Conservation (phyloP, 768 basidiomycete species). For the Hygrophorus pudorinus region DNA sequence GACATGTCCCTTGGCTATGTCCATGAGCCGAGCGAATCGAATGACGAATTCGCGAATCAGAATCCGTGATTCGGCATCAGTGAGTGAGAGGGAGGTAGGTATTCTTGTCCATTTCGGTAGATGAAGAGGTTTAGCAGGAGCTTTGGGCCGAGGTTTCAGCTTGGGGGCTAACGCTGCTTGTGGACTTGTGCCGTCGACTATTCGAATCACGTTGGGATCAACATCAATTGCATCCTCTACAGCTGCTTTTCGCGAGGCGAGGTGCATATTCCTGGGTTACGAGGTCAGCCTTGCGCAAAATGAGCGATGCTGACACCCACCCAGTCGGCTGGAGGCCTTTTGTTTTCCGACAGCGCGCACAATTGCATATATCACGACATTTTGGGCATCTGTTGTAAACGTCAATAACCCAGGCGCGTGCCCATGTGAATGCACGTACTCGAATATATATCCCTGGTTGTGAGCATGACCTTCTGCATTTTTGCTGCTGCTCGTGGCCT, state of each 20-base stretch:
- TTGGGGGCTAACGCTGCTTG: conserved; percentile 2
- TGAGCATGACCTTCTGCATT: conserved; percentile 15
- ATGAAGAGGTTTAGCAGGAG: conserved; percentile 30
- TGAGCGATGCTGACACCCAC: conserved; percentile 24
- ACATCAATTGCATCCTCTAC: too few relatives aligned
- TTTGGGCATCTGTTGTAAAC: conserved; percentile 48
- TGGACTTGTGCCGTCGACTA: too few relatives aligned
- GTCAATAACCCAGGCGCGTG: neutral
- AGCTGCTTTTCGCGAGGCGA: neutral
- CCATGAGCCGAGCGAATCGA: conserved; percentile 47
- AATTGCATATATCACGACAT: conserved; percentile 61
- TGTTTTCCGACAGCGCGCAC: conserved; percentile 52
- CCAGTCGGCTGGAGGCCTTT: conserved; percentile 52
- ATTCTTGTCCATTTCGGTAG: conserved; percentile 46
- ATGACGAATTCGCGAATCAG: conserved; percentile 67
- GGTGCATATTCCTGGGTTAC: neutral
- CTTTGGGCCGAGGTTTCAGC: conserved; percentile 10
- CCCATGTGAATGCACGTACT: conserved; percentile 24
- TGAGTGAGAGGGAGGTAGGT: conserved; percentile 29
- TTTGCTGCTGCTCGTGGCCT: conserved; percentile 15
- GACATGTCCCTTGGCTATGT: conserved; percentile 35
- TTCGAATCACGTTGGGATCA: too few relatives aligned
- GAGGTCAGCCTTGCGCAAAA: neutral
- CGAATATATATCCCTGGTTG: conserved; percentile 35
- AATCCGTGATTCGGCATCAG: conserved; percentile 50